Conservation (phyloP, 495 filamentous ascomycete genomes). For the Xylaria bambusicola region DNA sequence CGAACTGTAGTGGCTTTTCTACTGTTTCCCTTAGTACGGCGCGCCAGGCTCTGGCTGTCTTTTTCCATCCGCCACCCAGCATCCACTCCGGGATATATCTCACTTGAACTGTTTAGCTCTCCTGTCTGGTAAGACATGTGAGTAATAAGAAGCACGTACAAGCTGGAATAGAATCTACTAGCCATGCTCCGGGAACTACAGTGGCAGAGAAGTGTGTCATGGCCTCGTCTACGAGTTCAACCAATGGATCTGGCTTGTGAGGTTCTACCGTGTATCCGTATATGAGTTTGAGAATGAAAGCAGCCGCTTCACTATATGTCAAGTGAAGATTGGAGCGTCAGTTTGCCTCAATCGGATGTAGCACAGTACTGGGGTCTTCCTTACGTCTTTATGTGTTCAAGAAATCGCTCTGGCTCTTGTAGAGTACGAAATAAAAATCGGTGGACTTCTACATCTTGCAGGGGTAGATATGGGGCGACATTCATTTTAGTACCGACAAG, state of each 20-base stretch:
- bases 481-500: constrained; percentile 32
- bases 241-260: constrained; percentile 40
- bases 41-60: constrained; percentile 33
- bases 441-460: constrained; percentile 42
- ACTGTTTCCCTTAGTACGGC: constrained; percentile 19
- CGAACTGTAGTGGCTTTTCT: constrained; percentile 43
- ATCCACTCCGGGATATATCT: constrained; percentile 46
- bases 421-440: constrained; percentile 42
- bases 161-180: constrained; percentile 46
- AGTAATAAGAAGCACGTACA: background rate
- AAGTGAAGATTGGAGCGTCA: constrained; percentile 7
- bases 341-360: background rate
- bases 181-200: constrained; percentile 37
- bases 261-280: constrained; percentile 51
- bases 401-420: constrained; percentile 32
- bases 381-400: constrained; percentile 40
- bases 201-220: constrained; percentile 39
- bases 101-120: constrained; percentile 17
- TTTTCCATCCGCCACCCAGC: constrained; percentile 48
- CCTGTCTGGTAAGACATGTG: background rate
- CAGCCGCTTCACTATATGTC: constrained; percentile 39
- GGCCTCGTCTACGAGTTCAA: constrained; percentile 37
- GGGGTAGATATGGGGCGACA: constrained; percentile 29
- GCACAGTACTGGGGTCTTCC: background rate
- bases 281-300: constrained; percentile 45